Base-by-base conservation (phyloP, 2,329 filamentous ascomycete species). In the Lachnellula cervina region DNA sequence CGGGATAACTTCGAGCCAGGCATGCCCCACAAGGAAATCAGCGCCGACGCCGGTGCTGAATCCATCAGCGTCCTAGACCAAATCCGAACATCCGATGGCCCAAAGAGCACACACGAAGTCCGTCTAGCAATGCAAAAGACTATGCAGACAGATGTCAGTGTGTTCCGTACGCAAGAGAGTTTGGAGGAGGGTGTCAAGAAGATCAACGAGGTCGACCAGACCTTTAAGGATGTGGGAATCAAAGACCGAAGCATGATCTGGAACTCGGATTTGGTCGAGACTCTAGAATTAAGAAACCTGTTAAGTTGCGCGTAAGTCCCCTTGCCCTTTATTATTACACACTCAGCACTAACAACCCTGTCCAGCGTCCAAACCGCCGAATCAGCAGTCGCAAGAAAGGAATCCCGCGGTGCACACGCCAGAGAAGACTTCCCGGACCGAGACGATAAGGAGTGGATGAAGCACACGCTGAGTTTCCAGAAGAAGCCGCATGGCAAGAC, bases 201-300 rank as follows among this genome's bases (percentile, higher is more conserved):
- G 80, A 94, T 97, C 73, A 84, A 77, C 63, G 85, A 90, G 65
- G 90, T 97, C 66, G 93, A 97, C 73, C 75, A 82, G 67, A 81
- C 79, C 68, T 97, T 88, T 77, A 76, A 80, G 67, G 80, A 97
- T 70, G 87, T 97, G 66, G 90, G 90, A 70, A 97, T 90, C 78
- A 96, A 96, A 84, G 93, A 97, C 76, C 89, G 94, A 75, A 95
- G 90, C 82, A 97, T 97, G 93, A 97, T 97, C 80, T 97, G 93
- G 93, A 97, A 97, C 85, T 91, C 89, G 23, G 93, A 97, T 71
- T 84, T 97, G 40, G 90, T 96, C 60, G 93, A 97, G 82, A 96
- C 93, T 7, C 84, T 99, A 55, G 94, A 99, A 77, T 80, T 97
- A 70, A 84, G 92, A 70, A 99, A 99, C 76, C 76, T 99, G 69